Evolutionary conservation across 1,284 basidiomycete genomes (phyloP), one percentile per base, ranked within the genome.

Genomic region (Moesziomyces aphidis): DNA sequence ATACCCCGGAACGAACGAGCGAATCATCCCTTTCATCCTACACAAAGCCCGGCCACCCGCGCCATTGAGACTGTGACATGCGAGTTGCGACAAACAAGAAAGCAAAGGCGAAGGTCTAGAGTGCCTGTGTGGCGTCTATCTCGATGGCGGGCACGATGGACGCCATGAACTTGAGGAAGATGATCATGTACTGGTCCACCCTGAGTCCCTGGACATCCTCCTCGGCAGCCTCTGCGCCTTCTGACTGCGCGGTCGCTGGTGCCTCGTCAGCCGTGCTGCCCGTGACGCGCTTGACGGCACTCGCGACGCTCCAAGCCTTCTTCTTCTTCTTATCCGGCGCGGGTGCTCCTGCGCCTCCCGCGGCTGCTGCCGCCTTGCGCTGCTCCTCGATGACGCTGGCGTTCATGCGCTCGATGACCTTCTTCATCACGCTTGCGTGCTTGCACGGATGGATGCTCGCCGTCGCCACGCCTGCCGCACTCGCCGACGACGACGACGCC

Each of bases 351-450:
- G 31, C 62, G 26, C 47, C 61, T 28, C 57, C 61, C 21, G 73
- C 76, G 22, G 60, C 76, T n/a, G 67, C 70, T 0, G 54, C 61
- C 1, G 65, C 64, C 49, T 61, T 84, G 60, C 76, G 78, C 90
- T 85, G 91, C 57, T 81, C 73, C 54, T 85, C 82, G 21, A 81
- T 67, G 19, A 86, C 83, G 23, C 73, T 78, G 1, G 69, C 90
- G 85, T 98, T 97, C 95, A 99, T 98, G 59, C 95, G 89, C 85
- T 97, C 95, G 82, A 99, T 97, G 75, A 99, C 94, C 86, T 98
- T 99, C 89, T 97, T 97, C 97, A 99, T 99, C 58, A 99, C 97
- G 84, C 91, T 94, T 0, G 95, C 94, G 85, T 99, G 96, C 85
- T 97, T 97, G 90, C 96, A 99, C 1, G 96, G 96, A 84, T 99